Percentiles rank a stretch among this genome's conserved stretches.
Conservation (phyloP, 2,329 filamentous ascomycete genomes). For the Ascochyta clinopodiicola region DNA sequence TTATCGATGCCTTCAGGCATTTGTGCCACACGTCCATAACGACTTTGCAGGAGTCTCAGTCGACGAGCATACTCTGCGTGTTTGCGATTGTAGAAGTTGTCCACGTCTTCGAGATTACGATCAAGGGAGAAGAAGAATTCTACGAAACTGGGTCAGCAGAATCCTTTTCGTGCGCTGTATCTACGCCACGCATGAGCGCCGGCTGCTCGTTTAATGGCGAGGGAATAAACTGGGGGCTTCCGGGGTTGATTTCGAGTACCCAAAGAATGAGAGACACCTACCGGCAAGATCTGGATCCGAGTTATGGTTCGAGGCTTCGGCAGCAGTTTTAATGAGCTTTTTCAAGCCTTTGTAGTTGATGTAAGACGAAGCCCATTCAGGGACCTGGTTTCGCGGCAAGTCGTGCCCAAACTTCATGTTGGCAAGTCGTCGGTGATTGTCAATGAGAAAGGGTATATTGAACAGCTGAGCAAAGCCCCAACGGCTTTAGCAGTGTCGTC, state of each 20-base stretch:
- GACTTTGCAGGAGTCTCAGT: slow-evolving; percentile 83
- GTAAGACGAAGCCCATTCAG: slow-evolving; percentile 83
- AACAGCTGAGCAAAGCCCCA: slow-evolving; percentile 6
- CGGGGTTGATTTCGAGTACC: not conserved
- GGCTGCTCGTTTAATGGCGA: not conserved
- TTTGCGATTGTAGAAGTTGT: slow-evolving; percentile 96
- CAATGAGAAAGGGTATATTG: not conserved
- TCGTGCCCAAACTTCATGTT: slow-evolving; percentile 59
- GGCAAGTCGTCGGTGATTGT: slow-evolving; percentile 1
- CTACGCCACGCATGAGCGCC: not conserved
- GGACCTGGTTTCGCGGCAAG: slow-evolving; percentile 81
- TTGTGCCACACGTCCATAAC: slow-evolving; percentile 79
- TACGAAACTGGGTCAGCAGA: slow-evolving; percentile 50
- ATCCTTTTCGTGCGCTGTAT: not conserved
- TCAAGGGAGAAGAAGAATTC: slow-evolving; percentile 98
- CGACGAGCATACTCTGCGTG: slow-evolving; percentile 83
- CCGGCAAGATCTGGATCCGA: slow-evolving; percentile 87
- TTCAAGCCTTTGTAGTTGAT: slow-evolving; percentile 93
- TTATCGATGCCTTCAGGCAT: slow-evolving; percentile 76
- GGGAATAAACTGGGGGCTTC: not conserved
- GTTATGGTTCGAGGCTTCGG: slow-evolving; percentile 69
- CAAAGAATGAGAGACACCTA: slow-evolving; percentile 56
- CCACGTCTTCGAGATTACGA: slow-evolving; percentile 95
- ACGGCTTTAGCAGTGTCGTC: not conserved
- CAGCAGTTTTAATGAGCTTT: slow-evolving; percentile 88